Conservation (phyloP, 1,139 yeast genomes). For the Meyerozyma guilliermondii region DNA sequence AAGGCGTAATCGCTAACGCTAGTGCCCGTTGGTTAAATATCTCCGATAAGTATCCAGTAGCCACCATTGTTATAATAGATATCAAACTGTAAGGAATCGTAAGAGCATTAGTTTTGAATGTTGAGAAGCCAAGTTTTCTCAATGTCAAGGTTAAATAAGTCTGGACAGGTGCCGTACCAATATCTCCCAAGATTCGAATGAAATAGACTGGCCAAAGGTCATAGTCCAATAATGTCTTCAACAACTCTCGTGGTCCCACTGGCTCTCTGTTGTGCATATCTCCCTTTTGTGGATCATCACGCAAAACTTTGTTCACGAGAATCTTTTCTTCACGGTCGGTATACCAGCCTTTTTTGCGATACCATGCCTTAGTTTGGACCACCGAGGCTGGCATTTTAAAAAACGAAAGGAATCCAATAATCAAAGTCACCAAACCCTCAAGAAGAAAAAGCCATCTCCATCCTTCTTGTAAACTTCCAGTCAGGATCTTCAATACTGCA, state of each 20-base stretch:
- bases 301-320: slow-evolving; percentile 53
- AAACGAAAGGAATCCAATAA: slow-evolving; percentile 48
- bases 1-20: slow-evolving; percentile 8
- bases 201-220: slow-evolving; percentile 57
- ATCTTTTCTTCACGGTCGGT: slow-evolving; percentile 58
- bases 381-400: slow-evolving; percentile 60
- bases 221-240: slow-evolving; percentile 43
- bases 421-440: slow-evolving; percentile 56
- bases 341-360: slow-evolving; percentile 56
- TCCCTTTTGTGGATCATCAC: slow-evolving; percentile 69
- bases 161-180: slow-evolving; percentile 35
- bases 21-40: slow-evolving; percentile 10
- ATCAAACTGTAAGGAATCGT: slow-evolving; percentile 15
- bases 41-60: slow-evolving; percentile 9
- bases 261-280: slow-evolving; percentile 65
- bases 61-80: slow-evolving; percentile 12
- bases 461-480: slow-evolving; percentile 13
- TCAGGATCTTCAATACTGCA: slow-evolving; percentile 20
- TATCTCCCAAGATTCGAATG: slow-evolving; percentile 44
- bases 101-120: slow-evolving; percentile 16
- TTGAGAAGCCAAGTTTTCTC: slow-evolving; percentile 15
- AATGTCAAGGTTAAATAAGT: slow-evolving; percentile 27
- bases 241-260: slow-evolving; percentile 33
- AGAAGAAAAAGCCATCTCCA: slow-evolving; percentile 57
- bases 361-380: slow-evolving; percentile 50